Base-by-base conservation (phyloP, 257 asterid species). In the Penstemon barbatus region DNA sequence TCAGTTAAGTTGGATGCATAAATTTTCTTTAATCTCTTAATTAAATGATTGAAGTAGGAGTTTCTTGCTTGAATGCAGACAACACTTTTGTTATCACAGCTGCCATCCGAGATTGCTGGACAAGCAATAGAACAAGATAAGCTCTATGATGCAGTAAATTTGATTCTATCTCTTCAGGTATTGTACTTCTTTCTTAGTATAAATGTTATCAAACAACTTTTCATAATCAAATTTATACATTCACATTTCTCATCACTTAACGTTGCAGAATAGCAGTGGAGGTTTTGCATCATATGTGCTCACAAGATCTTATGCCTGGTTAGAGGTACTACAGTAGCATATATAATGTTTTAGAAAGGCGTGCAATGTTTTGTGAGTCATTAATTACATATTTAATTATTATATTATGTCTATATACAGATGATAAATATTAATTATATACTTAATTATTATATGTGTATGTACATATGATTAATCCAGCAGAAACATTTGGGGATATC, bases 241-340 rank as follows among this genome's bases (percentile, higher is more conserved):
- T 0, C 8, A 5, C 1, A 58, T 18, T 59, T 59, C 54, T 25
- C 7, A 3, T 1, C 4, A 43, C 33, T 33, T 52, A 10, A 37
- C 40, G 61, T 8, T 70, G 77, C 88, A 89, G 96, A 89, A 89
- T 57, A 65, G 61, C 69, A 81, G 52, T 41, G 95, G 96, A 25
- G 96, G 96, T 6, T 89, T 86, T 79, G 96, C 95, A 65, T 75
- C 96, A 4, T 86, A 89, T 63, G 96, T 86, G 76, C 87, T 85
- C 62, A 89, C 96, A 15, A 78, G 96, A 82, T 89, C 96, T 9
- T 83, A 78, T 70, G 71, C 86, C 7, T 89, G 96, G 92, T 72
- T 89, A n/a, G n/a, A n/a, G n/a, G n/a, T n/a, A n/a, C n/a, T n/a
- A n/a, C n/a, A n/a, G n/a, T n/a, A n/a, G n/a, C n/a, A n/a, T n/a